A percentile compares a stretch with the other conserved stretches of the same genome.
Evolutionary conservation across 345 rosid genomes (phyloP).

Genomic region (Eucalyptus curtisii): DNA sequence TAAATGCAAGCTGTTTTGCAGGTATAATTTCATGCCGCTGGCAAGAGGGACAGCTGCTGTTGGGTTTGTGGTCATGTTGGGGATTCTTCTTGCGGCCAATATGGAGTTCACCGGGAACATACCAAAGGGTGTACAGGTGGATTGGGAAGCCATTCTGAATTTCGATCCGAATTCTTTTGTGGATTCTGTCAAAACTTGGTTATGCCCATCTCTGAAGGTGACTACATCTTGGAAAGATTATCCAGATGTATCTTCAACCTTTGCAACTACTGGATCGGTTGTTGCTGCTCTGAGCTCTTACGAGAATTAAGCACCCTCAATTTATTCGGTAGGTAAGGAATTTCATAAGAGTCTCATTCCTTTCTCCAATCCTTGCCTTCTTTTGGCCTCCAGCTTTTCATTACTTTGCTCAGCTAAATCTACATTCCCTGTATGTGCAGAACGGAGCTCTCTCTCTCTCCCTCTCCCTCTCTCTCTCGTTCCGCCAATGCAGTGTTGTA

Average conservation of each 20-base stretch:
- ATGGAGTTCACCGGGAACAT: slow-evolving; percentile 73
- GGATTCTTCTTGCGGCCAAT: slow-evolving; percentile 78
- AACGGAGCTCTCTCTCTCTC: not conserved
- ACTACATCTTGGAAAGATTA: slow-evolving; percentile 76
- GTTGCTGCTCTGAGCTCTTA: slow-evolving; percentile 70
- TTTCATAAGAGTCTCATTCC: slow-evolving; percentile 5
- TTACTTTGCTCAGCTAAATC: not conserved
- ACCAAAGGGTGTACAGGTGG: slow-evolving; percentile 68
- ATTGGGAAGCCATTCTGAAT: slow-evolving; percentile 94
- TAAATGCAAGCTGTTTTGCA: slow-evolving; percentile 4
- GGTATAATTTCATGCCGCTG: slow-evolving; percentile 97
- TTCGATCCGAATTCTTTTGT: slow-evolving; percentile 44
- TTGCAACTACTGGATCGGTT: slow-evolving; percentile 71
- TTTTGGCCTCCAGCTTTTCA: not conserved
- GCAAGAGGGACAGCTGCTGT: slow-evolving; percentile 88
- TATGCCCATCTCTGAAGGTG: slow-evolving; percentile 61
- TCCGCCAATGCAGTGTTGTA: not conserved
- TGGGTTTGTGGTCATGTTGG: slow-evolving; percentile 68
- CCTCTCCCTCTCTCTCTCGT: not conserved
- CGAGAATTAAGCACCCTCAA: slow-evolving; percentile 23
- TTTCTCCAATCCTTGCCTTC: not conserved
- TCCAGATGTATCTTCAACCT: slow-evolving; percentile 61
- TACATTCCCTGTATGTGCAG: not conserved
- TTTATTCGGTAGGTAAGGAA: not conserved
- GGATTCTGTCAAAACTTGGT: slow-evolving; percentile 64